These are phyloP conservation scores for Colletotrichum orchidophilum DNA, from an alignment of 2,329 filamentous ascomycete genomes.

Conservation along the genomic window DNA sequence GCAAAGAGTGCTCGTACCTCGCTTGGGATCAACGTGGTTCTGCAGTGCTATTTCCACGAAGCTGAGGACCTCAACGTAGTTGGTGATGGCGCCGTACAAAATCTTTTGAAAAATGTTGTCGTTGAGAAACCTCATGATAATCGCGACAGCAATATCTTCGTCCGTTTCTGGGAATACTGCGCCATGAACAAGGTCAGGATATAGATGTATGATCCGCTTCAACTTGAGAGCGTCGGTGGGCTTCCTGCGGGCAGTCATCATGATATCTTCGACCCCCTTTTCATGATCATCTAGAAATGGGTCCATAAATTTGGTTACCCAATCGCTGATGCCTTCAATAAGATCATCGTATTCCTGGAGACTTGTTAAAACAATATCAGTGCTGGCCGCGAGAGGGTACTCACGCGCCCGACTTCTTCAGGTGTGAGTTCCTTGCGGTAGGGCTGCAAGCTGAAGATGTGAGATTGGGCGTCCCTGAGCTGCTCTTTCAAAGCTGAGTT, in stretches of 20 bases:
- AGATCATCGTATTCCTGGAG: constrained; percentile 48
- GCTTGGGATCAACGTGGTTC: constrained; percentile 46
- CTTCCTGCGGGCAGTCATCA: constrained; percentile 37
- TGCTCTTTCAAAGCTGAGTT: constrained; percentile 42
- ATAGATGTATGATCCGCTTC: constrained; percentile 38
- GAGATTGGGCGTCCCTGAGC: constrained; percentile 47
- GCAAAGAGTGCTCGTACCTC: constrained; percentile 41
- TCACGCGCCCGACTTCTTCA: constrained; percentile 47
- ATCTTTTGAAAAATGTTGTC: constrained; percentile 47
- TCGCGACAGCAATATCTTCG: constrained; percentile 46
- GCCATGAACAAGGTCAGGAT: constrained; percentile 45
- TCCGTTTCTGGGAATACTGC: constrained; percentile 48
- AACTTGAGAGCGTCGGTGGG: constrained; percentile 40
- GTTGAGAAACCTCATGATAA: constrained; percentile 47
- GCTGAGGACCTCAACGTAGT: constrained; percentile 41
- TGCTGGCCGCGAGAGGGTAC: not conserved
- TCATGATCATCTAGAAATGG: constrained; percentile 42
- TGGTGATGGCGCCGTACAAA: constrained; percentile 40
- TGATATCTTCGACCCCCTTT: constrained; percentile 37
- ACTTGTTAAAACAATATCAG: constrained; percentile 26
- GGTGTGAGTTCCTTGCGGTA: constrained; percentile 49
- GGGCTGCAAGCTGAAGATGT: constrained; percentile 53
- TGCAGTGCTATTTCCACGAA: constrained; percentile 48
- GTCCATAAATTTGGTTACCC: constrained; percentile 47
- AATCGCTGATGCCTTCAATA: constrained; percentile 45